Percentiles rank a stretch among this genome's conserved stretches.
These are phyloP conservation scores for Zasmidium cellare DNA, from an alignment of 2,329 filamentous ascomycete genomes.

Conservation along the genomic window DNA sequence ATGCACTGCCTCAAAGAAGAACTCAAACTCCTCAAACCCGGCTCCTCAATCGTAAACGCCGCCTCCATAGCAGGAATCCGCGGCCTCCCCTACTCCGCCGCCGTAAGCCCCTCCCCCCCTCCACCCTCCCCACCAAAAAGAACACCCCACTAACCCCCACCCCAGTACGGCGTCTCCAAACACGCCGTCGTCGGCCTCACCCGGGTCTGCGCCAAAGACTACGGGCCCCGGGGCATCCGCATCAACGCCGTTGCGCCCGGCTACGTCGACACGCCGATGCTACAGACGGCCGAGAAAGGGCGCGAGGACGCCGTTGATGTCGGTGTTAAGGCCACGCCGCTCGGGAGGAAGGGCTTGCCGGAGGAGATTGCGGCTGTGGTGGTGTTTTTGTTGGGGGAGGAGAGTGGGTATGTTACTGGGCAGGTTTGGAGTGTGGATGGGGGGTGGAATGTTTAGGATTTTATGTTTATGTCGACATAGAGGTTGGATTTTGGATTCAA, in stretches of 20 bases:
- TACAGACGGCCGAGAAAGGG: slow-evolving; percentile 12
- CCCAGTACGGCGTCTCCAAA: slow-evolving; percentile 19
- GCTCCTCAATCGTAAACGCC: slow-evolving; percentile 59
- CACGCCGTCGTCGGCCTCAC: slow-evolving; percentile 28
- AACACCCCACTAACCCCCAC: background rate
- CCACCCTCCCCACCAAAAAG: background rate
- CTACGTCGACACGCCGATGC: slow-evolving; percentile 38
- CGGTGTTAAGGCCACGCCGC: slow-evolving; percentile 10
- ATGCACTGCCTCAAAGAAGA: slow-evolving; percentile 52
- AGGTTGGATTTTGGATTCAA: too few relatives aligned
- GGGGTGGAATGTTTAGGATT: slow-evolving; percentile 23
- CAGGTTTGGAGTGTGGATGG: slow-evolving; percentile 49
- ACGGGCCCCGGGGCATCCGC: slow-evolving; percentile 20
- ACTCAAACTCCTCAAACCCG: slow-evolving; percentile 44
- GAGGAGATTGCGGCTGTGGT: slow-evolving; percentile 47
- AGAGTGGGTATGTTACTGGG: slow-evolving; percentile 49
- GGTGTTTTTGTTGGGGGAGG: slow-evolving; percentile 50
- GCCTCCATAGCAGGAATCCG: slow-evolving; percentile 43
- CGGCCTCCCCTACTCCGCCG: slow-evolving; percentile 9
- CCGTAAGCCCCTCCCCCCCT: background rate
- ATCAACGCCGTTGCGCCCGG: slow-evolving; percentile 27
- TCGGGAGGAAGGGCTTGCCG: slow-evolving; percentile 20
- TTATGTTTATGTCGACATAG: too few relatives aligned
- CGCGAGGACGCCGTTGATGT: background rate
- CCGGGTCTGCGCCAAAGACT: slow-evolving; percentile 20